A percentile compares a stretch with the other conserved stretches of the same genome.
Conservation (phyloP, 2,329 filamentous ascomycete genomes). For the Hypoxylon sp. region DNA sequence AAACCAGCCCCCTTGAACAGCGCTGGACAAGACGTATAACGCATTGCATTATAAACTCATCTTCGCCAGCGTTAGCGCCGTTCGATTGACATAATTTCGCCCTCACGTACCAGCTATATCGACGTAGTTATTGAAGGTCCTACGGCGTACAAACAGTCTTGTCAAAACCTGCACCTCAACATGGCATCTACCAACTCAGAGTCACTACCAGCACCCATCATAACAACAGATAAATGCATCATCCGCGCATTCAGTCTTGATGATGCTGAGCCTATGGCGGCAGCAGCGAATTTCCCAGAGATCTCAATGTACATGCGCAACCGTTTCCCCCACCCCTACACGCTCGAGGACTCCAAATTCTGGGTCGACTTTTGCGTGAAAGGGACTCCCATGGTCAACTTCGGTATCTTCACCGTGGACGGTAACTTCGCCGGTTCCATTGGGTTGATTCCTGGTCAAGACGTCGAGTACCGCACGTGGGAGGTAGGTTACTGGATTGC, state of each 20-base stretch:
- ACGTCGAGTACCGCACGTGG: constrained; percentile 60
- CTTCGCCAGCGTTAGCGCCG: not conserved
- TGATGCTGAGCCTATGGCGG: constrained; percentile 58
- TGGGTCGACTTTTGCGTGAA: constrained; percentile 55
- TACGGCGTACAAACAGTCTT: not conserved
- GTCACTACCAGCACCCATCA: constrained; percentile 44
- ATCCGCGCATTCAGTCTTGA: constrained; percentile 59
- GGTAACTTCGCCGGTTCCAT: constrained; percentile 59
- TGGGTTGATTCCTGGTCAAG: constrained; percentile 56
- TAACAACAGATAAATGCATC: constrained; percentile 53
- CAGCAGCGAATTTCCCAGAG: constrained; percentile 57
- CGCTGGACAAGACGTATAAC: not conserved
- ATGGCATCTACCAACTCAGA: constrained; percentile 29
- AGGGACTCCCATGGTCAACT: constrained; percentile 50
- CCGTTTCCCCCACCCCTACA: constrained; percentile 64
- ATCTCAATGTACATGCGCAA: constrained; percentile 60
- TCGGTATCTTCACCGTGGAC: constrained; percentile 55
- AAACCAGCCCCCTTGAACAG: not conserved
- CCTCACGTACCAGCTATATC: not conserved
- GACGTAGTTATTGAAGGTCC: not conserved
- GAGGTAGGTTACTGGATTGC: constrained; percentile 67
- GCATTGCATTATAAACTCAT: not conserved
- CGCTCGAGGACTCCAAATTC: constrained; percentile 56
- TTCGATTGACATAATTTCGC: not conserved
- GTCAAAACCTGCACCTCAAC: constrained; percentile 1